Conservation (phyloP, 1,284 basidiomycete species). For the Coriolopsis trogii region DNA sequence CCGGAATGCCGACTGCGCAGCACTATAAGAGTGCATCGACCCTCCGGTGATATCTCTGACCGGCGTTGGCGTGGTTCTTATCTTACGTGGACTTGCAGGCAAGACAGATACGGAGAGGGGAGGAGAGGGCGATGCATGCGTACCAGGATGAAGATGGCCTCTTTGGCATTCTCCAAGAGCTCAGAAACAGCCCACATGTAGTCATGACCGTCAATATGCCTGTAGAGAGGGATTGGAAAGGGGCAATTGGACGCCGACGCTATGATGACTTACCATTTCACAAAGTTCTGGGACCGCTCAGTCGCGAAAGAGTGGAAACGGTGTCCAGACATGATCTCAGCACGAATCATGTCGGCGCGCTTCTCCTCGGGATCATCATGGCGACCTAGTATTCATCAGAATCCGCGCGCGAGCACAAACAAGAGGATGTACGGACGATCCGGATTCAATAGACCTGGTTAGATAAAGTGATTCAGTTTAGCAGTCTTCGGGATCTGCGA, state of each 20-base stretch:
- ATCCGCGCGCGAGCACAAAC: constrained; percentile 1
- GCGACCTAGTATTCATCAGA: constrained; percentile 46
- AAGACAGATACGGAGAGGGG: too few species aligned
- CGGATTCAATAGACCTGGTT: constrained; percentile 55
- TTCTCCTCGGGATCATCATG: constrained; percentile 80
- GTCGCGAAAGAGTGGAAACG: constrained; percentile 86
- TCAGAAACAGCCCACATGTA: constrained; percentile 94
- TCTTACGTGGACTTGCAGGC: not conserved
- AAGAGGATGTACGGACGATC: constrained; percentile 51
- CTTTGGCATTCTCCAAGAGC: constrained; percentile 76
- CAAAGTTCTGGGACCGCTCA: constrained; percentile 68
- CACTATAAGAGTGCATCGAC: not conserved
- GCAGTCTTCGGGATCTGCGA: not conserved
- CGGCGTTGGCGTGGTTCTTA: not conserved
- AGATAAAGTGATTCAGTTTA: constrained; percentile 1
- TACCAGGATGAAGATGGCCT: constrained; percentile 80
- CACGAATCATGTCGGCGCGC: constrained; percentile 63
- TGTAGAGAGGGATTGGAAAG: not conserved
- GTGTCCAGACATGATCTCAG: constrained; percentile 77
- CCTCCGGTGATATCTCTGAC: not conserved
- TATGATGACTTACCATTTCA: constrained; percentile 74
- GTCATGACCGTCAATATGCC: constrained; percentile 90
- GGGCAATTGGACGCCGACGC: not conserved
- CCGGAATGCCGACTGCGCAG: not conserved
- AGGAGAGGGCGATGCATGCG: constrained; percentile 11